phyloP scores from a whole-genome alignment of 2,329 filamentous ascomycete species.

The Grosmannia serpens region DNA sequence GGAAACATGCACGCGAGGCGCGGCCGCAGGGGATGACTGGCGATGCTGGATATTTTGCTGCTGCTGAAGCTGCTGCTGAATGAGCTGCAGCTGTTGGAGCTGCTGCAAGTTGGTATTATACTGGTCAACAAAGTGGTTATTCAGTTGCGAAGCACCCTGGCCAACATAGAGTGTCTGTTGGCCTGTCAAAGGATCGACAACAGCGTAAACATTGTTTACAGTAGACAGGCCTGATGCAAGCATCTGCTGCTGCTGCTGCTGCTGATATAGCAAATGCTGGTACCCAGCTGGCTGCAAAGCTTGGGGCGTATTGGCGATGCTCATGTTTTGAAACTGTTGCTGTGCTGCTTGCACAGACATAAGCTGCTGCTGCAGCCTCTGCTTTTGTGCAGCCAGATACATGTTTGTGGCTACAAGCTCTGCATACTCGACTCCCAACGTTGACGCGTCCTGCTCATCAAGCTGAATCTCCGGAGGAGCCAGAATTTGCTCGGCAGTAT shows the following conservation, averaged over 20 bases:
- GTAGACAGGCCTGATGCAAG: slow-evolving; percentile 40
- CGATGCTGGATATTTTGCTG: slow-evolving; percentile 26
- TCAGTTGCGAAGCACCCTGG: slow-evolving; percentile 38
- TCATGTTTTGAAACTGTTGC: slow-evolving; percentile 72
- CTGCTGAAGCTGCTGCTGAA: slow-evolving; percentile 32
- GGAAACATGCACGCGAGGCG: slow-evolving; percentile 70
- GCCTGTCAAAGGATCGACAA: slow-evolving; percentile 77
- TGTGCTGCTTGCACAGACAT: slow-evolving; percentile 71
- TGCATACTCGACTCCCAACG: slow-evolving; percentile 79
- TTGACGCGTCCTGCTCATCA: slow-evolving; percentile 54
- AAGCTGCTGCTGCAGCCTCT: slow-evolving; percentile 88
- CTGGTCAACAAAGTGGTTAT: slow-evolving; percentile 31
- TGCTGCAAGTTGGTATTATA: slow-evolving; percentile 24
- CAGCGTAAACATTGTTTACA: slow-evolving; percentile 67
- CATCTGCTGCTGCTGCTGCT: slow-evolving; percentile 45
- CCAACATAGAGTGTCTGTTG: slow-evolving; percentile 75
- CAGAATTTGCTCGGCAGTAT: slow-evolving; percentile 81
- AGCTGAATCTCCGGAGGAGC: slow-evolving; percentile 73
- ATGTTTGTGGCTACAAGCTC: slow-evolving; percentile 85
- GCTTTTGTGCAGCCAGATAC: slow-evolving; percentile 88
- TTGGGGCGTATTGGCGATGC: slow-evolving; percentile 46
- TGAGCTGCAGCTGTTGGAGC: slow-evolving; percentile 15
- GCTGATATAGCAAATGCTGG: slow-evolving; percentile 44
- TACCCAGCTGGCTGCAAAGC: slow-evolving; percentile 42
- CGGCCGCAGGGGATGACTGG: slow-evolving; percentile 40